A percentile compares a stretch with the other conserved stretches of the same genome.
Conservation (phyloP, 2,329 filamentous ascomycete species). For the Xylaria sp. region DNA sequence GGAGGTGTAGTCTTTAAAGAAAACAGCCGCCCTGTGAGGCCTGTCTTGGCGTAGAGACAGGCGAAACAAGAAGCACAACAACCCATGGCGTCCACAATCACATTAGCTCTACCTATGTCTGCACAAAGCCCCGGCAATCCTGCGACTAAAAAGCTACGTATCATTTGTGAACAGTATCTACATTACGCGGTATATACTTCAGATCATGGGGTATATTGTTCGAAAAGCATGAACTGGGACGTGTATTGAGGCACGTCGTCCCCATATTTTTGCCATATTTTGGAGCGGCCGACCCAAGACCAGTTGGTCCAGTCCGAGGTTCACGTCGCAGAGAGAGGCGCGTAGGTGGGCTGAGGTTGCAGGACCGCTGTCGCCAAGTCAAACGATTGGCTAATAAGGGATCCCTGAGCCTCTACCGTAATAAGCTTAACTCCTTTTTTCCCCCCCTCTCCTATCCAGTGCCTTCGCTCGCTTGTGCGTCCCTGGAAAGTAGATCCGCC, state of each 20-base stretch:
- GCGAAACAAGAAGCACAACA: neutral
- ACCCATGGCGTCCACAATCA: neutral
- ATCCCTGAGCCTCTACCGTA: conserved; percentile 1
- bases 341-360: conserved; percentile 25
- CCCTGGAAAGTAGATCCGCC: conserved; percentile 18
- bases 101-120: no score
- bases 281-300: neutral
- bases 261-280: conserved; percentile 1
- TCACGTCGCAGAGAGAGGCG: conserved; percentile 28
- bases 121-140: no score
- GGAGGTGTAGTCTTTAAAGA: conserved; percentile 24
- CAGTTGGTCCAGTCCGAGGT: conserved; percentile 8
- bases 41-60: conserved; percentile 3
- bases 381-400: conserved; percentile 30
- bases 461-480: neutral
- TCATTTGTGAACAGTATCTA: neutral
- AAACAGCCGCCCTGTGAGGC: conserved; percentile 15
- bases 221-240: conserved; percentile 14
- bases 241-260: conserved; percentile 6
- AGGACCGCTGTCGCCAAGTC: conserved; percentile 35
- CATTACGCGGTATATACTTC: neutral
- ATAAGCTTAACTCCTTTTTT: conserved; percentile 2
- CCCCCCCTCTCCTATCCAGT: neutral
- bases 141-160: neutral
- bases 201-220: conserved; percentile 12